Evolutionary conservation across 768 basidiomycete genomes (phyloP).

Genomic region (Mycena haematopus): DNA sequence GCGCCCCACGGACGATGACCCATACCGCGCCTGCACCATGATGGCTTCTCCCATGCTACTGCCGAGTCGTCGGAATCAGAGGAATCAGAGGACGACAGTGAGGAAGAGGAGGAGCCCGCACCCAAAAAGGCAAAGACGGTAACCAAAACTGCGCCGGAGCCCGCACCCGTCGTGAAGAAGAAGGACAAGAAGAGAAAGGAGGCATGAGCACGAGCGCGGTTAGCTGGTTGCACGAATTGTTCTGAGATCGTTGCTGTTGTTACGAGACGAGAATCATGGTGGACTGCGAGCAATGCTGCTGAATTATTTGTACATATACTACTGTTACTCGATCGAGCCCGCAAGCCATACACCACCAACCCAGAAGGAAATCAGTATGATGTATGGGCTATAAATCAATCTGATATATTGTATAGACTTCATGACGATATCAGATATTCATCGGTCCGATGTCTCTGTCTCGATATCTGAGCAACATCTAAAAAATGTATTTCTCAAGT

Average conservation of each 20-base stretch:
- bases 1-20: constrained; percentile 37
- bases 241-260: not conserved
- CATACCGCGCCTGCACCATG: not conserved
- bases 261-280: not conserved
- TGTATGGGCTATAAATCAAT: too few species aligned
- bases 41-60: too few species aligned
- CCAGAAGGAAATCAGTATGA: too few species aligned
- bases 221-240: not conserved
- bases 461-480: too few species aligned
- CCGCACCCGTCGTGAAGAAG: constrained; percentile 31
- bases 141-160: constrained; percentile 18
- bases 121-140: constrained; percentile 38
- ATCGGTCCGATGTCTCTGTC: too few species aligned
- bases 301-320: constrained; percentile 30
- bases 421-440: too few species aligned
- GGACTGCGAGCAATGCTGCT: constrained; percentile 18
- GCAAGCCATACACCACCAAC: too few species aligned
- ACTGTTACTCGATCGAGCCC: constrained; percentile 15
- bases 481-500: too few species aligned
- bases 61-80: constrained; percentile 7
- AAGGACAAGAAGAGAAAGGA: constrained; percentile 35
- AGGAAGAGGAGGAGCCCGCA: constrained; percentile 35
- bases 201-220: too few species aligned
- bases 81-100: constrained; percentile 29
- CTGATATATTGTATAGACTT: too few species aligned